Percentiles rank a stretch among this genome's conserved stretches.
These are phyloP conservation scores for Arabidopsis arenosa DNA, from an alignment of 345 rosid species.

Conservation along the genomic window DNA sequence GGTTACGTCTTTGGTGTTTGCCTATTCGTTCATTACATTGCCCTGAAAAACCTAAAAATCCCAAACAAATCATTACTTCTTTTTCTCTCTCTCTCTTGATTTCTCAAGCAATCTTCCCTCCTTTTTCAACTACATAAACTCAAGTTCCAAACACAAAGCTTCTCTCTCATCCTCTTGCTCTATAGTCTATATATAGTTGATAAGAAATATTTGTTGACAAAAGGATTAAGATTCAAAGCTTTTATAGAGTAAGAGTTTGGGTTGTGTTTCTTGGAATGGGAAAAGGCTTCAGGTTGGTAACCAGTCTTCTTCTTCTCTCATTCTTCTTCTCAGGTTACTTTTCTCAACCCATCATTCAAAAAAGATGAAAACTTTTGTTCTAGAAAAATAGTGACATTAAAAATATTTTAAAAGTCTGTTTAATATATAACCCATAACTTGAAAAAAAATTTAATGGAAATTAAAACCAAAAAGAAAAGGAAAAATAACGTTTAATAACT, in stretches of 20 bases:
- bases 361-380: not conserved
- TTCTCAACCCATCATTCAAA: conserved; percentile 32
- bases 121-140: conserved; percentile 15
- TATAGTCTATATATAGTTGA: not conserved
- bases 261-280: conserved; percentile 40
- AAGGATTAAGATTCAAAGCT: conserved; percentile 11
- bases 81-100: not conserved
- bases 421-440: not conserved
- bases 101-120: conserved; percentile 9
- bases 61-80: conserved; percentile 37
- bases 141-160: conserved; percentile 18
- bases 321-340: conserved; percentile 38
- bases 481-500: conserved; percentile 6
- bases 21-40: conserved; percentile 6
- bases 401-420: not conserved
- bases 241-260: conserved; percentile 17
- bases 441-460: too few species aligned
- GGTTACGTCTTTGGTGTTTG: too few species aligned
- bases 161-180: not conserved
- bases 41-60: conserved; percentile 36
- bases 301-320: conserved; percentile 38
- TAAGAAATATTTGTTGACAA: conserved; percentile 19
- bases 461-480: too few species aligned
- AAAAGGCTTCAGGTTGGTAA: conserved; percentile 28
- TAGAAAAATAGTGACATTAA: not conserved